Conservation (phyloP, 2,329 filamentous ascomycete genomes). For the Pseudocercospora vitis region DNA sequence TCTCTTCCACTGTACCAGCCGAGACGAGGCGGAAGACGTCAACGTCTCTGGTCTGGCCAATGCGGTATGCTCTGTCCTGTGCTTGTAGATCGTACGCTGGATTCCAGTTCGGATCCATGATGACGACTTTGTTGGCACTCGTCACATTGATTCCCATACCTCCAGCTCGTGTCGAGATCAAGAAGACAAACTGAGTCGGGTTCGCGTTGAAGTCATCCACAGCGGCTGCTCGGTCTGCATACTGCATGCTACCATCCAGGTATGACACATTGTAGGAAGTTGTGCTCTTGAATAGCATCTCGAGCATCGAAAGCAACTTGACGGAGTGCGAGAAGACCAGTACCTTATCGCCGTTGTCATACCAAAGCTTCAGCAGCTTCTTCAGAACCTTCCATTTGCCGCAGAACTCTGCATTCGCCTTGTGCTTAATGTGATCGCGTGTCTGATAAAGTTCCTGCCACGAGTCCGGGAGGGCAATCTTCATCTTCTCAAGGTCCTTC, state of each 20-base stretch:
- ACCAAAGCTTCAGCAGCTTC: conserved; percentile 86
- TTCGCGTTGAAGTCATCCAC: conserved; percentile 93
- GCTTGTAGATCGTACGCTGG: conserved; percentile 92
- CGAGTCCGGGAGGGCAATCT: conserved; percentile 69
- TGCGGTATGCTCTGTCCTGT: conserved; percentile 93
- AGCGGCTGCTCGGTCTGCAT: conserved; percentile 74
- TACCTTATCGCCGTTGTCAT: conserved; percentile 86
- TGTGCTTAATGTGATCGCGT: conserved; percentile 75
- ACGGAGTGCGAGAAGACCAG: conserved; percentile 94
- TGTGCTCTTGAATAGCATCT: conserved; percentile 81
- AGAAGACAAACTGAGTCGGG: conserved; percentile 83
- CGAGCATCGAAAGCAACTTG: conserved; percentile 76
- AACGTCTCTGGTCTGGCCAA: conserved; percentile 88
- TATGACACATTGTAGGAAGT: conserved; percentile 85
- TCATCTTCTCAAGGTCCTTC: conserved; percentile 72
- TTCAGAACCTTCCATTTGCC: conserved; percentile 94
- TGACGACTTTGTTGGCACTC: conserved; percentile 95
- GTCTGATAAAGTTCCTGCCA: conserved; percentile 74
- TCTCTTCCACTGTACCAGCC: conserved; percentile 91
- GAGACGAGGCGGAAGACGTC: conserved; percentile 93
- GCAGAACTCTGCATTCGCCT: conserved; percentile 86
- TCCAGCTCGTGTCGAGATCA: conserved; percentile 91
- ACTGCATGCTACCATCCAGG: conserved; percentile 78
- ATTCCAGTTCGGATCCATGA: conserved; percentile 98
- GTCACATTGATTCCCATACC: conserved; percentile 96